A percentile compares a stretch with the other conserved stretches of the same genome.
phyloP scores from a whole-genome alignment of 352 stramenopile genomes.

The Pythium myriotylum region DNA sequence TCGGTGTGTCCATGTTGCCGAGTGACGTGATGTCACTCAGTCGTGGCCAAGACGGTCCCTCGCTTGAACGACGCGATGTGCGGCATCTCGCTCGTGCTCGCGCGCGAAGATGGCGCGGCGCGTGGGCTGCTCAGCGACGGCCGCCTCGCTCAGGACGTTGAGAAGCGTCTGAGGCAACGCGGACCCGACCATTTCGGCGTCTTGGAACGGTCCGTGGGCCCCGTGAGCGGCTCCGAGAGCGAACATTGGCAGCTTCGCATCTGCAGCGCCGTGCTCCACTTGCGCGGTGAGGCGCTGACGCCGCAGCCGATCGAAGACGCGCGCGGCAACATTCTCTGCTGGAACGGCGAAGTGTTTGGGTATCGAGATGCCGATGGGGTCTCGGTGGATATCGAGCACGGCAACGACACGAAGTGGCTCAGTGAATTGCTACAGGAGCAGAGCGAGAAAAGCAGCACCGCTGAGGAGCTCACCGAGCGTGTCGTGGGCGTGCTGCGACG shows the following conservation, averaged over 20 bases:
- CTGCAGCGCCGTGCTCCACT: constrained; percentile 88
- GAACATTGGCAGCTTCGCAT: constrained; percentile 47
- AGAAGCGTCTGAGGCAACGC: constrained; percentile 26
- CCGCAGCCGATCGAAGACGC: constrained; percentile 84
- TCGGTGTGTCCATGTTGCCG: constrained; percentile 10
- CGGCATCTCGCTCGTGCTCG: constrained; percentile 36
- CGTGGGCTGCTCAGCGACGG: constrained; percentile 1
- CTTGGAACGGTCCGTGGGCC: constrained; percentile 6
- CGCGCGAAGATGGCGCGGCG: constrained; percentile 5
- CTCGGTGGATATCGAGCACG: constrained; percentile 19
- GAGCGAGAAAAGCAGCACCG: constrained; percentile 10
- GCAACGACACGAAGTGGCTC: constrained; percentile 54
- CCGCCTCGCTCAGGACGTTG: constrained; percentile 18
- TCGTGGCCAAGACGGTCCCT: neutral
- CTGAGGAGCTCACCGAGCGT: constrained; percentile 25
- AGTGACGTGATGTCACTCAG: constrained; percentile 13
- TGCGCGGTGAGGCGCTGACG: constrained; percentile 71
- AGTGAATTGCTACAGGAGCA: constrained; percentile 37
- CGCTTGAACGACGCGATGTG: constrained; percentile 30
- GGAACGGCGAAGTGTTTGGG: constrained; percentile 94
- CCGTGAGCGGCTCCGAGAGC: neutral
- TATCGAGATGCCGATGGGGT: constrained; percentile 11
- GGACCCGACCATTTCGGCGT: constrained; percentile 34
- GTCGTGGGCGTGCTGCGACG: constrained; percentile 41
- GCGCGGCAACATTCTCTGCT: constrained; percentile 76